Percentiles rank a stretch among this genome's conserved stretches.
Conservation (phyloP, 2,329 filamentous ascomycete species). For the Oidium heveae region DNA sequence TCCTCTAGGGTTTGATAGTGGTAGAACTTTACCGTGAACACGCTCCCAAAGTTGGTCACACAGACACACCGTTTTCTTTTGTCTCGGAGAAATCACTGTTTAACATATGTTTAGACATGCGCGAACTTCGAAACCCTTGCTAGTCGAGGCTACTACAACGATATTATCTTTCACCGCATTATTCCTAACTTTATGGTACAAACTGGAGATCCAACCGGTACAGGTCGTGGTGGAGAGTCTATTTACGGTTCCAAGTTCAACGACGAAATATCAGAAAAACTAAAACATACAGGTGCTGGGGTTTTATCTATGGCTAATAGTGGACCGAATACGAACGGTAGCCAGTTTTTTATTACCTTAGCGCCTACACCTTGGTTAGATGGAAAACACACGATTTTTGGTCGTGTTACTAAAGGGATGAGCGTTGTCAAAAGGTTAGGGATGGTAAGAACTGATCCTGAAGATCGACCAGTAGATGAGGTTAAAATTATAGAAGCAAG, state of each 20-base stretch:
- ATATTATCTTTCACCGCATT: constrained; percentile 71
- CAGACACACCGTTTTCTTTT: neutral
- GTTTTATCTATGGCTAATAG: constrained; percentile 94
- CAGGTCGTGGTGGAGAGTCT: constrained; percentile 63
- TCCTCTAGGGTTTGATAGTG: constrained; percentile 45
- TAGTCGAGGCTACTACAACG: constrained; percentile 67
- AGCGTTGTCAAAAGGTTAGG: constrained; percentile 70
- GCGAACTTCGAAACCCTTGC: constrained; percentile 67
- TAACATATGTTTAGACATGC: constrained; percentile 31
- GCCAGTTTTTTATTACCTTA: constrained; percentile 87
- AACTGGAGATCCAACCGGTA: constrained; percentile 81
- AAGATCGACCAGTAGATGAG: constrained; percentile 61
- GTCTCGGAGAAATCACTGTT: neutral
- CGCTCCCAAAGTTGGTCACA: constrained; percentile 38
- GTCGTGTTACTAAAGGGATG: constrained; percentile 65
- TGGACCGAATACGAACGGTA: constrained; percentile 79
- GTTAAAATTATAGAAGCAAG: constrained; percentile 54
- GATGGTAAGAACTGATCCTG: constrained; percentile 54
- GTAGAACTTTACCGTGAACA: constrained; percentile 78
- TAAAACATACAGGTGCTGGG: constrained; percentile 84
- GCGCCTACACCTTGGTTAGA: constrained; percentile 91
- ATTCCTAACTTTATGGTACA: constrained; percentile 96
- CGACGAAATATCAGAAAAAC: constrained; percentile 55
- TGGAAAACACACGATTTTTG: constrained; percentile 93
- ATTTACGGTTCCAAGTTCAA: constrained; percentile 90